Conservation (phyloP, 2,329 filamentous ascomycete genomes). For the Rutstroemia sp. region DNA sequence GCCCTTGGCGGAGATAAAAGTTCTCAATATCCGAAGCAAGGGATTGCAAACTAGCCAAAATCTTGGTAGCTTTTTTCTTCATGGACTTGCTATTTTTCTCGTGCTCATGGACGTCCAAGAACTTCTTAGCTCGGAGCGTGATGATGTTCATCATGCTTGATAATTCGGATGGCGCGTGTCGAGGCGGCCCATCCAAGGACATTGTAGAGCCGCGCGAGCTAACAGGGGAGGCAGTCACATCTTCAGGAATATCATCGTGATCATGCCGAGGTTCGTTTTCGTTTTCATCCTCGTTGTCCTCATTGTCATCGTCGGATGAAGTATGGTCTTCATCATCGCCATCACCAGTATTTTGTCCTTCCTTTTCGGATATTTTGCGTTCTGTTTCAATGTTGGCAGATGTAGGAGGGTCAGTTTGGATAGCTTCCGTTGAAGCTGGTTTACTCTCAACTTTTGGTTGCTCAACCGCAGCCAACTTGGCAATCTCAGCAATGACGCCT, state of each 20-base stretch:
- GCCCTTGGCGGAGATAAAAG: constrained; percentile 56
- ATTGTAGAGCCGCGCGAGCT: constrained; percentile 58
- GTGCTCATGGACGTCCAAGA: constrained; percentile 75
- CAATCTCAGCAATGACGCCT: constrained; percentile 87
- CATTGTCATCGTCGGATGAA: constrained; percentile 36
- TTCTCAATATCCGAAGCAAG: constrained; percentile 65
- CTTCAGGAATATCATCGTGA: constrained; percentile 46
- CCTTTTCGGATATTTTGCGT: constrained; percentile 28
- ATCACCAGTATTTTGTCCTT: constrained; percentile 29
- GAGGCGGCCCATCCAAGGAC: constrained; percentile 50
- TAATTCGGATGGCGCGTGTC: constrained; percentile 39
- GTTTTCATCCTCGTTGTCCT: constrained; percentile 37
- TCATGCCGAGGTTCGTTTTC: constrained; percentile 40
- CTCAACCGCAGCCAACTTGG: constrained; percentile 57
- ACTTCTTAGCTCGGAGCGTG: constrained; percentile 68
- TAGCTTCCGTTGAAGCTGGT: constrained; percentile 14
- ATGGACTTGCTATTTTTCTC: constrained; percentile 64
- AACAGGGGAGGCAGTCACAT: constrained; percentile 27
- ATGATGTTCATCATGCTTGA: constrained; percentile 65
- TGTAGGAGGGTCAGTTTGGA: constrained; percentile 13
- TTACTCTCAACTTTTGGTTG: constrained; percentile 13
- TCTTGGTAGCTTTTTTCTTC: constrained; percentile 70
- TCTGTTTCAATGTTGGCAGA: constrained; percentile 29
- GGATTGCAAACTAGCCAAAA: constrained; percentile 63
- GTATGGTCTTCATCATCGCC: constrained; percentile 39